Base-by-base conservation (phyloP, 2,329 filamentous ascomycete species). In the Periconia macrospinosa region DNA sequence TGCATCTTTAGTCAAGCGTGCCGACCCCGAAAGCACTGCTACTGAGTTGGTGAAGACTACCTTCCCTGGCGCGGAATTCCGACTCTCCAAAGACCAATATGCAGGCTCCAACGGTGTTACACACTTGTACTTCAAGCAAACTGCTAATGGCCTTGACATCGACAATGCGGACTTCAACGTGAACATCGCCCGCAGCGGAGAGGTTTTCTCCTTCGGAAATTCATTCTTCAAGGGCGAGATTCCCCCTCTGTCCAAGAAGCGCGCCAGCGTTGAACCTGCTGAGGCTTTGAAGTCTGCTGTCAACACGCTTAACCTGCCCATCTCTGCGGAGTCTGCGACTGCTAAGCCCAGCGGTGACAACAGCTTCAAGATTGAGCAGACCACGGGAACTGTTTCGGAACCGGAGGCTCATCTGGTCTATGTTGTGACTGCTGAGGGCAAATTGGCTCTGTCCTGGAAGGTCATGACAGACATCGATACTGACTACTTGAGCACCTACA, bases 61-160 rank as follows among this genome's bases (percentile, higher is more conserved):
- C 11, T 59, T 65, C 2, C 75, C 75, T 2, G 69, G 62, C 47
- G 65, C 73, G 15, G 66, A 67, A 19, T 86, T 85, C 68, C 80
- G 83, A 18, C 57, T 83, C 7, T 78, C 80, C 0, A 65, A 76
- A 0, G 82, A 85, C 61, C 76, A 80, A 60, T 86, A 85, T 47
- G 73, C 81, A 11, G 78, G 83, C n/a, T 68, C 61, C 44, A 84
- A 83, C 50, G 82, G 83, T 9, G 74, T 86, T 54, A 76, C 76
- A 0, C 83, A 86, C 60, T 81, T 85, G 57, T 78, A 84, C 66
- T 83, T 86, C 64, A 83, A 81, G 69, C 84, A 86, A 70, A 85
- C 82, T 0, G 72, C 76, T 7, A 80, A 85, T 50, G 83, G 79
- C 1, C 65, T 86, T 20, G 83, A 86, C 55, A 79, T 86, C 54